Conservation (phyloP, 2,329 filamentous ascomycete species). For the Basipetospora chlamydospora region DNA sequence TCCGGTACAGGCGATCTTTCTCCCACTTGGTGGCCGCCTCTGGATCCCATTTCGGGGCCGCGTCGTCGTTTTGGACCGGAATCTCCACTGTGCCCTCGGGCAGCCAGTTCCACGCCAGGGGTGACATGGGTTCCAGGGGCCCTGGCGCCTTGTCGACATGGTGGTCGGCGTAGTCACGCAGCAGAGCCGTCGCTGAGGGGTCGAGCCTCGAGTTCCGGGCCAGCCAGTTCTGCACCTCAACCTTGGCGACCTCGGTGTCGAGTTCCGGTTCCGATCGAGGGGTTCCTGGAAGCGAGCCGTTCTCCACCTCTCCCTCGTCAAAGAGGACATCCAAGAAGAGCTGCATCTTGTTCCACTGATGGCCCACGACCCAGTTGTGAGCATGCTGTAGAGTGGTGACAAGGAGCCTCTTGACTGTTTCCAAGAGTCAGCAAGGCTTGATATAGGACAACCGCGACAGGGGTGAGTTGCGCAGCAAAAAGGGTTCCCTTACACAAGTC, state of each 20-base stretch:
- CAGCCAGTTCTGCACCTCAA: constrained; percentile 48
- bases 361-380: constrained; percentile 55
- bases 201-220: constrained; percentile 46
- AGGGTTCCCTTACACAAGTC: constrained; percentile 48
- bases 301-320: constrained; percentile 33
- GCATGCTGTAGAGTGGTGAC: constrained; percentile 52
- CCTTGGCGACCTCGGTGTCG: constrained; percentile 41
- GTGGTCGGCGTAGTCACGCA: constrained; percentile 38
- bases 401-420: constrained; percentile 48
- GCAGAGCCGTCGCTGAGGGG: constrained; percentile 35
- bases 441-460: background rate
- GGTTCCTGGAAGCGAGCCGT: no score
- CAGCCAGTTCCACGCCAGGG: constrained; percentile 41
- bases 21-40: constrained; percentile 42
- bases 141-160: constrained; percentile 34
- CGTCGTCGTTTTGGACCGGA: constrained; percentile 25
- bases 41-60: constrained; percentile 33
- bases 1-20: constrained; percentile 42
- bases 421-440: constrained; percentile 10
- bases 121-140: constrained; percentile 32
- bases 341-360: constrained; percentile 55
- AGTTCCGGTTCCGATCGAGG: constrained; percentile 28
- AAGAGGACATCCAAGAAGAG: constrained; percentile 55
- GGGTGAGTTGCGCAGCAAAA: no score
- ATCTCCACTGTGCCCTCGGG: constrained; percentile 22